Base-by-base conservation (phyloP, 768 basidiomycete species). In the Panaeolus papilionaceus region DNA sequence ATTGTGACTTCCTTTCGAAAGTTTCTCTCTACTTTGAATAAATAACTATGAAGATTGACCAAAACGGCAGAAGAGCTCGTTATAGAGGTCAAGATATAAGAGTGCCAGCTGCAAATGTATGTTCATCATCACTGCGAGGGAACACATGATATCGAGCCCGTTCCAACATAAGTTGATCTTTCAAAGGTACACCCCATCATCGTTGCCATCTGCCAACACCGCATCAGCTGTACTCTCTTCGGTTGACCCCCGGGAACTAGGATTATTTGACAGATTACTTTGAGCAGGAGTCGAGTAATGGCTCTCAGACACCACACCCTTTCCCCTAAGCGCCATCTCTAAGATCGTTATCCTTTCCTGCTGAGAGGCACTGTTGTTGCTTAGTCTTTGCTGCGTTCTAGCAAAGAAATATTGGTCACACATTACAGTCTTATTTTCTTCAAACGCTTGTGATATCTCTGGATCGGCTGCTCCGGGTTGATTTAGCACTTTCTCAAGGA, bases 371-470 rank as follows among this genome's bases (percentile, higher is more conserved):
- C 93, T 94, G 69, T 38, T 66, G 38, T 38, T 54, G 62, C 68
- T 63, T 71, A 51, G 4, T 65, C 61, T 9, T 61, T 61, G 7
- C 39, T 38, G 58, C 49, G 8, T 64, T 61, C 62, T 58, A 62
- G 16, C 26, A 38, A 23, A 40, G 67, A 67, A 54, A 54, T 20
- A 12, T 37, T 16, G 45, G 11, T 78, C 84, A 66, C 72, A 90
- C 93, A 95, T 92, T 47, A 92, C 90, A 2, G 71, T 77, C 71
- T 89, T 82, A 73, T 95, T 95, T 77, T 95, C 94, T 66, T 87
- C 81, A 8, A 89, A 76, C 10, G 89, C 92, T 58, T 85, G 82
- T 38, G 72, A 73, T 9, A 93, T 75, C 62, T 92, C 92, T 6
- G 79, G 78, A 74, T 93, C 92, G 3, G 77, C 75, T 64, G 77